Percentiles rank a stretch among this genome's conserved stretches.
These are phyloP conservation scores for Tardiomyces blankii DNA, from an alignment of 1,139 yeast genomes.

Conservation along the genomic window DNA sequence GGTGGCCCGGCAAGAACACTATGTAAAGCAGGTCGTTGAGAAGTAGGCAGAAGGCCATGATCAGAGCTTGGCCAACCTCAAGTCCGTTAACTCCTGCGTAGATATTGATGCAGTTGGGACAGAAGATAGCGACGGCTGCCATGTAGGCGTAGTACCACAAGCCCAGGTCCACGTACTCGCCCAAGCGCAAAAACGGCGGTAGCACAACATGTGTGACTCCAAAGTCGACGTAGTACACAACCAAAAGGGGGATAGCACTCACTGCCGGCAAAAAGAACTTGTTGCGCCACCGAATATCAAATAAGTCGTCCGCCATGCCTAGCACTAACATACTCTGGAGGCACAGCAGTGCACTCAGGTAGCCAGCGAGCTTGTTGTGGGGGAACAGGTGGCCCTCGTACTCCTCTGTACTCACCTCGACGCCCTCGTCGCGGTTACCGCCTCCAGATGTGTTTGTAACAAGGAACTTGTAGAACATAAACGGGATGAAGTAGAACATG, in stretches of 20 bases:
- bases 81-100: constrained; percentile 94
- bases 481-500: constrained; percentile 82
- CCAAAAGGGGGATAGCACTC: constrained; percentile 81
- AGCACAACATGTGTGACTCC: constrained; percentile 86
- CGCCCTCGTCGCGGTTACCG: constrained; percentile 37
- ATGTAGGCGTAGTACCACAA: constrained; percentile 71
- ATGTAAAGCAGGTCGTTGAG: constrained; percentile 70
- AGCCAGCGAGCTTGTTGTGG: constrained; percentile 76
- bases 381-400: constrained; percentile 43
- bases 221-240: constrained; percentile 89
- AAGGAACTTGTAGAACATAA: constrained; percentile 71
- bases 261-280: constrained; percentile 92
- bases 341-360: constrained; percentile 73
- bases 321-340: constrained; percentile 73
- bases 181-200: constrained; percentile 51
- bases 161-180: constrained; percentile 61
- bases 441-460: constrained; percentile 49
- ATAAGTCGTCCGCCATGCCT: constrained; percentile 89
- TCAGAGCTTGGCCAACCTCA: constrained; percentile 90
- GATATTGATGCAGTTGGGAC: constrained; percentile 95
- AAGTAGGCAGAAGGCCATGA: constrained; percentile 59
- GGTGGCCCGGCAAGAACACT: constrained; percentile 40
- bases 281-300: constrained; percentile 95
- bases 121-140: constrained; percentile 84
- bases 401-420: constrained; percentile 10